Conservation (phyloP, 768 basidiomycete genomes). For the Mycena maculata region DNA sequence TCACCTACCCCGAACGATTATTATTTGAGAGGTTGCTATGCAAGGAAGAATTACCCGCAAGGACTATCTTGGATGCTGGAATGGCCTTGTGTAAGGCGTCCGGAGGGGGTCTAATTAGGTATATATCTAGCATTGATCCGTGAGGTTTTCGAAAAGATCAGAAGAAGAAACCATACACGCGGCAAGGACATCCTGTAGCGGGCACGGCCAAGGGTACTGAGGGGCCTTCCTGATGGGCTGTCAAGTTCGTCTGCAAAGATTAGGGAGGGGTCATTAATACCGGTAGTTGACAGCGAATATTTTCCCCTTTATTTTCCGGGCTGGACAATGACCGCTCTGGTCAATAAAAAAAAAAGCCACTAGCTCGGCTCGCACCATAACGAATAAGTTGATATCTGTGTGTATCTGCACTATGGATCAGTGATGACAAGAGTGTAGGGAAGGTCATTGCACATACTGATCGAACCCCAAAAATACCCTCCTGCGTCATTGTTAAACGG, state of each 20-base stretch:
- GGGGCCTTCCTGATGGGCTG: constrained; percentile 70
- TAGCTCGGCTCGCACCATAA: constrained; percentile 57
- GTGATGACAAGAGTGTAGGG: background rate
- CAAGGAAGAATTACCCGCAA: constrained; percentile 56
- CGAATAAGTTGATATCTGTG: constrained; percentile 71
- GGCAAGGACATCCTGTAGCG: constrained; percentile 80
- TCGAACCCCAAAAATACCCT: constrained; percentile 75
- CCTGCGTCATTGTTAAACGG: constrained; percentile 47
- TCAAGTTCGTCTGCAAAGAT: background rate
- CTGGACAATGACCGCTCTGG: constrained; percentile 46
- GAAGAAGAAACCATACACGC: constrained; percentile 58
- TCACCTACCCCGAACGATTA: constrained; percentile 53
- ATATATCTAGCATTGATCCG: constrained; percentile 62
- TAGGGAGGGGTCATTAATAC: constrained; percentile 29
- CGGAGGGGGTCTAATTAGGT: constrained; percentile 77
- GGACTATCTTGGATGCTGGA: constrained; percentile 73
- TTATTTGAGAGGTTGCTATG: background rate
- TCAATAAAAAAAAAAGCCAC: background rate
- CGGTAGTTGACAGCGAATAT: constrained; percentile 73
- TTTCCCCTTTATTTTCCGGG: constrained; percentile 77
- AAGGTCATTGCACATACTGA: constrained; percentile 54
- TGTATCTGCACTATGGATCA: constrained; percentile 53
- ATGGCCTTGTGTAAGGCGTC: constrained; percentile 73
- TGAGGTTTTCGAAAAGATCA: background rate
- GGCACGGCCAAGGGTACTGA: constrained; percentile 87